Evolutionary conservation across 139 green algal species (phyloP).

Genomic region (Pseudopediastrum boryanum): DNA sequence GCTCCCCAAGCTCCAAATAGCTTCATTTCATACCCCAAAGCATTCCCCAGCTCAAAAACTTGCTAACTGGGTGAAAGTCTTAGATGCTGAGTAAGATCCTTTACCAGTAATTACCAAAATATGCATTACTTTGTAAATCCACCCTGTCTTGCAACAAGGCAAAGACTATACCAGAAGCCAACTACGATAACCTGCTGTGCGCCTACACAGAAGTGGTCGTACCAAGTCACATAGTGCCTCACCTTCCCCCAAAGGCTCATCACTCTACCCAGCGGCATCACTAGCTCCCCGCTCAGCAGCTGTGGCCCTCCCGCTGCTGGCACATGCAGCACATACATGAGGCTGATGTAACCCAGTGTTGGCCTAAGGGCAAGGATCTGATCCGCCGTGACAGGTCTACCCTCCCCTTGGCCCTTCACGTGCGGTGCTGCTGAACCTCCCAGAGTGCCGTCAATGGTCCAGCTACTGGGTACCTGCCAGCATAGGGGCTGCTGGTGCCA

Average conservation of each 20-base stretch:
- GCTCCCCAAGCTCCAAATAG: no score
- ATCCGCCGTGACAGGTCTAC: no score
- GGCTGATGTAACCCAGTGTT: slow-evolving; percentile 3
- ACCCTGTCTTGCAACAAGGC: not conserved
- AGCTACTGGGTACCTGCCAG: slow-evolving; percentile 34
- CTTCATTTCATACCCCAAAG: no score
- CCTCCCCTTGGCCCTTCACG: no score
- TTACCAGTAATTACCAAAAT: not conserved
- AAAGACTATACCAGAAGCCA: not conserved
- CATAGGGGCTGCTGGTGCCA: slow-evolving; percentile 23
- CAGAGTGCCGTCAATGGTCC: slow-evolving; percentile 18
- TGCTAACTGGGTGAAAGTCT: no score
- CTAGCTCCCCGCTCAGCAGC: not conserved
- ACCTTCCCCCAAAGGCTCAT: no score
- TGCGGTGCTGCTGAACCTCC: not conserved
- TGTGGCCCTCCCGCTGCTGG: not conserved
- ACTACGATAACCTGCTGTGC: not conserved
- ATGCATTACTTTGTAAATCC: not conserved
- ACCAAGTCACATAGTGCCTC: no score
- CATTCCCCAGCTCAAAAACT: no score
- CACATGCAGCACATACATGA: not conserved
- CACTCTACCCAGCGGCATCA: not conserved
- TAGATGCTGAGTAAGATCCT: no score
- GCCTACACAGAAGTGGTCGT: no score
- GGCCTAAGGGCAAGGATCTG: not conserved